Base-by-base conservation (phyloP, 73 alveolate species). In the Breviolum minutum region DNA sequence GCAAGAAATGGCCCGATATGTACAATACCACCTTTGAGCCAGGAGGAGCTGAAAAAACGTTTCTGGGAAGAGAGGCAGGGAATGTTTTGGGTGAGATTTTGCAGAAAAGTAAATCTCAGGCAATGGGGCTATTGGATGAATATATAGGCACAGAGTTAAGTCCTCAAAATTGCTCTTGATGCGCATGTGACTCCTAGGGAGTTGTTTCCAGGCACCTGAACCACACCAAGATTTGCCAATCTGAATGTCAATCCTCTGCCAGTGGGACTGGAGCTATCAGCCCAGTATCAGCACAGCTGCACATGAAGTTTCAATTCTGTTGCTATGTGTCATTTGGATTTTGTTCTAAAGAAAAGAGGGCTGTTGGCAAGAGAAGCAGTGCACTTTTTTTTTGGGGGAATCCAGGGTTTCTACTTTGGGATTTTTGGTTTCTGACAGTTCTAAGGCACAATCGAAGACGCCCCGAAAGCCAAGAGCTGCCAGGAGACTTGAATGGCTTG, bases 171-270 rank as follows among this genome's bases (percentile, higher is more conserved):
- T 85, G 94, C 71, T 6, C 10, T 48, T 54, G 92, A 40, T 40
- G 54, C 54, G 54, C 54, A 40, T 2, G 54, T 40, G 54, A 40
- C 54, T 40, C 3, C 54, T 40, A 40, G 54, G 54, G 48, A 10
- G 29, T 27, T 8, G 61, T 62, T 24, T 7, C 11, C 82, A 92
- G 98, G 99, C 94, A 94, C 29, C 24, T 94, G 64, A 94, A 94
- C 62, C 94, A 77, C 83, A 79, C 99, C 12, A 74, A 77, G 99
- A 88, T 94, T 69, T 94, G 99, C 86, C 14, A 60, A 40, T 93
- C 48, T 9, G 99, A 94, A 88, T 94, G 99, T 32, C 69, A 29
- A 76, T 79, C 99, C 0, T 94, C 99, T n/a, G 99, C 99, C 63
- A 94, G 99, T 80, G 99, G 99, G 40, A 94, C 99, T 20, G 99